Conservation (phyloP, 345 rosid genomes). For the Carallia pectinifolia region DNA sequence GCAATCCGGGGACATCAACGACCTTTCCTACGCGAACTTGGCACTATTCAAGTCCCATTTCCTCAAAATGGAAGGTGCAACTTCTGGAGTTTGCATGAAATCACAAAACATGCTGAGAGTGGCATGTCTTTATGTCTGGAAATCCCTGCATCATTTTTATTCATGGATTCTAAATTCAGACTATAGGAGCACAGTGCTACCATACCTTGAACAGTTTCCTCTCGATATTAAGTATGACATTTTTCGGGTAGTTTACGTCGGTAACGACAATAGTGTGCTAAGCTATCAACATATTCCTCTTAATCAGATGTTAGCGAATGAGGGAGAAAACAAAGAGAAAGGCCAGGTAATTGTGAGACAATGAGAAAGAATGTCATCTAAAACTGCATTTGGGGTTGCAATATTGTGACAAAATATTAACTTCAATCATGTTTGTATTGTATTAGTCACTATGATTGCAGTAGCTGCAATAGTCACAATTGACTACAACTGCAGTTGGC, state of each 20-base stretch:
- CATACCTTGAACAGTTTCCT: conserved; percentile 33
- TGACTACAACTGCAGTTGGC: too few species aligned
- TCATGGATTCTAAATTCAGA: conserved; percentile 50
- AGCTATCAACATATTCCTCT: conserved; percentile 5
- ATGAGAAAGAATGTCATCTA: conserved; percentile 6
- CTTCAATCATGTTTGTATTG: too few species aligned
- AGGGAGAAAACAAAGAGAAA: conserved; percentile 18
- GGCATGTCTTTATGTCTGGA: conserved; percentile 42
- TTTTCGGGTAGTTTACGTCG: conserved; percentile 46
- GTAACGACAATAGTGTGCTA: conserved; percentile 18
- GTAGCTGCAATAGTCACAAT: too few species aligned
- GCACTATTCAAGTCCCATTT: conserved; percentile 45
- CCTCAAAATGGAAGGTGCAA: conserved; percentile 45
- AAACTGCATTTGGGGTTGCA: too few species aligned
- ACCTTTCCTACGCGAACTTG: conserved; percentile 40
- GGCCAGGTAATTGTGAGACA: conserved; percentile 11
- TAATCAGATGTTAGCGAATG: conserved; percentile 12
- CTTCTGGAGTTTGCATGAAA: conserved; percentile 49
- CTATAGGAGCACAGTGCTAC: conserved; percentile 20
- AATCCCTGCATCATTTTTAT: conserved; percentile 43
- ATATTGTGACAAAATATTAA: too few species aligned
- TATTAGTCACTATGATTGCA: too few species aligned
- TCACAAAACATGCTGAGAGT: conserved; percentile 33
- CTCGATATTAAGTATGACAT: conserved; percentile 43
- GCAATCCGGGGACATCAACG: conserved; percentile 20